These are phyloP conservation scores for Apostasia shenzhenica DNA, from an alignment of 106 monocot species.

Conservation along the genomic window DNA sequence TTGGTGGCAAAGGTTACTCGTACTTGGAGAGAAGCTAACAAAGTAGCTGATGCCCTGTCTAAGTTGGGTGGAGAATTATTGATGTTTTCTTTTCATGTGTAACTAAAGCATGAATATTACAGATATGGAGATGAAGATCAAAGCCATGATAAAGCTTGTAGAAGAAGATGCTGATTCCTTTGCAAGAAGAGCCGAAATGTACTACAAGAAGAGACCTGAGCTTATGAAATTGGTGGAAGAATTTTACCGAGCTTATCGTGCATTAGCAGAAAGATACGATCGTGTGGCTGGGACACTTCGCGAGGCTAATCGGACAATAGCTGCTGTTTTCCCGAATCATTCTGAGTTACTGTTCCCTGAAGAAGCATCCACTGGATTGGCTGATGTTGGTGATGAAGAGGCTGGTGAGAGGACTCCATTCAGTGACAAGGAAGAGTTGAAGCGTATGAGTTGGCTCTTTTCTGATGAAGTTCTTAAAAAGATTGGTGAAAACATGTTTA, in stretches of 20 bases:
- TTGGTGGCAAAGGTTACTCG: too few species aligned
- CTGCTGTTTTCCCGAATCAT: slow-evolving; percentile 61
- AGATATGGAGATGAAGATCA: slow-evolving; percentile 70
- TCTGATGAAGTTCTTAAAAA: slow-evolving; percentile 14
- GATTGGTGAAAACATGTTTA: not conserved
- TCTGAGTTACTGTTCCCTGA: slow-evolving; percentile 34
- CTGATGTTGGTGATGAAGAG: slow-evolving; percentile 10
- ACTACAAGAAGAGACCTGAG: slow-evolving; percentile 59
- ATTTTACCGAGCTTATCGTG: slow-evolving; percentile 64
- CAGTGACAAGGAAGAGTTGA: slow-evolving; percentile 22
- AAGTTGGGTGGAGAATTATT: too few species aligned
- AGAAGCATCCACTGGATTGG: slow-evolving; percentile 23
- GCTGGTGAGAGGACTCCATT: slow-evolving; percentile 17
- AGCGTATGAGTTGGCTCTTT: slow-evolving; percentile 33
- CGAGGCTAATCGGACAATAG: slow-evolving; percentile 60
- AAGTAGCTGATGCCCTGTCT: too few species aligned
- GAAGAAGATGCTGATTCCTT: slow-evolving; percentile 85
- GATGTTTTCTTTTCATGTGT: not conserved
- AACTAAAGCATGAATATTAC: not conserved
- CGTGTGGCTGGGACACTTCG: slow-evolving; percentile 54
- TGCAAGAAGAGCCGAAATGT: slow-evolving; percentile 74
- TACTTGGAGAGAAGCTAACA: too few species aligned
- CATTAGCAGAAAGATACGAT: slow-evolving; percentile 70
- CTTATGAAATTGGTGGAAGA: slow-evolving; percentile 62
- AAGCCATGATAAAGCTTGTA: slow-evolving; percentile 65